Conservation (phyloP, 2,329 filamentous ascomycete species). For the Alternaria arbusti region DNA sequence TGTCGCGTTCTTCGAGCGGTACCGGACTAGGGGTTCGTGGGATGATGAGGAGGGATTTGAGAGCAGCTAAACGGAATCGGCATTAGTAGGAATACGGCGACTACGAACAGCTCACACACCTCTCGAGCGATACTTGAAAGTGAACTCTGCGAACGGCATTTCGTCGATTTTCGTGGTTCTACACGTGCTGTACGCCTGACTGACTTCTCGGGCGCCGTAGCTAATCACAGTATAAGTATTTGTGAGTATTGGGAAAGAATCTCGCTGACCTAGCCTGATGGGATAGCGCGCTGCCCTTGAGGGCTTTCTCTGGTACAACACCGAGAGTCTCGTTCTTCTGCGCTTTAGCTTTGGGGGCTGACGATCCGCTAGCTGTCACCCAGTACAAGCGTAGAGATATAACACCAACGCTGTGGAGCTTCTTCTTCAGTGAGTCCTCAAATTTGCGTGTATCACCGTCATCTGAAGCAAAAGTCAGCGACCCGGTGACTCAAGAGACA, state of each 20-base stretch:
- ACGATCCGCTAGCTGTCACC: background rate
- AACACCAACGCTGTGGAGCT: conserved; percentile 17
- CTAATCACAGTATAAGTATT: background rate
- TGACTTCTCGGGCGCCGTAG: background rate
- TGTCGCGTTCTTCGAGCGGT: conserved; percentile 21
- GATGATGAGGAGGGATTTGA: conserved; percentile 44
- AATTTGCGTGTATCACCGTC: background rate
- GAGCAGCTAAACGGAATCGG: conserved; percentile 14
- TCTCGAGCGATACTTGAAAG: conserved; percentile 30
- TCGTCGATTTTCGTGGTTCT: background rate
- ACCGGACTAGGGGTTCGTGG: conserved; percentile 34
- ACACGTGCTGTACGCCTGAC: background rate
- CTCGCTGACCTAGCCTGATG: conserved; percentile 15
- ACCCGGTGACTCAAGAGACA: background rate
- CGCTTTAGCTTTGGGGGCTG: too few species aligned
- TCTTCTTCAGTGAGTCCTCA: conserved; percentile 1
- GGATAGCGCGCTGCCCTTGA: conserved; percentile 25
- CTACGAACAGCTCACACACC: background rate
- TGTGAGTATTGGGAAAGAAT: background rate
- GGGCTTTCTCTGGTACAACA: conserved; percentile 26
- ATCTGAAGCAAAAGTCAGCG: background rate
- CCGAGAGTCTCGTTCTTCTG: background rate
- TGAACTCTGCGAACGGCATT: conserved; percentile 20
- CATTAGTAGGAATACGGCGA: too few species aligned
- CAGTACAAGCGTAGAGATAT: conserved; percentile 19